Evolutionary conservation across 495 filamentous ascomycete genomes (phyloP).

Genomic region (Lophium mytilinum): DNA sequence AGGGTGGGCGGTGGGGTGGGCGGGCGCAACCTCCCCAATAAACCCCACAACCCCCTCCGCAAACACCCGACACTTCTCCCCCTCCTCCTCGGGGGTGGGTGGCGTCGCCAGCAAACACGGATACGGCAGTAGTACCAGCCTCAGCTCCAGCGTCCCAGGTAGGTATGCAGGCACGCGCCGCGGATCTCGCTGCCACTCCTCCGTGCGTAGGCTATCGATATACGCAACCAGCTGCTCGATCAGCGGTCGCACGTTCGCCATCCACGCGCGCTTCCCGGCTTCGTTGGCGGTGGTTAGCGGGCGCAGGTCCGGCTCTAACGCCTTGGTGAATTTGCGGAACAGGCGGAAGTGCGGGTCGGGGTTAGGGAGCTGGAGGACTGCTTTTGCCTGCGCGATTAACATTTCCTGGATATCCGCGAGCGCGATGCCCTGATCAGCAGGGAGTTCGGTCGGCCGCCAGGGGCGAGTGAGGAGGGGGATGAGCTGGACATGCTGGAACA

Average conservation of each 20-base stretch:
- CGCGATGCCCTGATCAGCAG: background rate
- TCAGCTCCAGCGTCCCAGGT: slow-evolving; percentile 24
- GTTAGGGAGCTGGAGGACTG: background rate
- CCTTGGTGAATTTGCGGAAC: background rate
- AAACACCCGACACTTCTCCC: slow-evolving; percentile 7
- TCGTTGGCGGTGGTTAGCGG: background rate
- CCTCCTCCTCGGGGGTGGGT: background rate
- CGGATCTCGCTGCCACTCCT: slow-evolving; percentile 13
- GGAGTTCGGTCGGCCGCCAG: background rate
- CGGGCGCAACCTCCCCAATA: background rate
- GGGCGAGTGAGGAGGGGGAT: background rate
- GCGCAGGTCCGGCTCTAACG: background rate
- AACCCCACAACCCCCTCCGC: slow-evolving; percentile 4
- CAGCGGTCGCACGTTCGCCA: slow-evolving; percentile 8
- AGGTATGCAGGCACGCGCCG: slow-evolving; percentile 13
- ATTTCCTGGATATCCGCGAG: background rate
- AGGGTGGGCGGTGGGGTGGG: too few relatives aligned
- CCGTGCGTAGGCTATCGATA: slow-evolving; percentile 9
- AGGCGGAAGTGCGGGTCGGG: background rate
- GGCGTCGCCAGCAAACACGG: slow-evolving; percentile 1
- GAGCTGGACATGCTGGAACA: background rate
- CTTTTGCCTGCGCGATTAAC: background rate
- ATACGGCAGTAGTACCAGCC: slow-evolving; percentile 28
- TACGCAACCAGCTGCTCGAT: slow-evolving; percentile 19
- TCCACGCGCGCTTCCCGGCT: background rate